Conservation (phyloP, 768 basidiomycete genomes). For the Panaeolus papilionaceus region DNA sequence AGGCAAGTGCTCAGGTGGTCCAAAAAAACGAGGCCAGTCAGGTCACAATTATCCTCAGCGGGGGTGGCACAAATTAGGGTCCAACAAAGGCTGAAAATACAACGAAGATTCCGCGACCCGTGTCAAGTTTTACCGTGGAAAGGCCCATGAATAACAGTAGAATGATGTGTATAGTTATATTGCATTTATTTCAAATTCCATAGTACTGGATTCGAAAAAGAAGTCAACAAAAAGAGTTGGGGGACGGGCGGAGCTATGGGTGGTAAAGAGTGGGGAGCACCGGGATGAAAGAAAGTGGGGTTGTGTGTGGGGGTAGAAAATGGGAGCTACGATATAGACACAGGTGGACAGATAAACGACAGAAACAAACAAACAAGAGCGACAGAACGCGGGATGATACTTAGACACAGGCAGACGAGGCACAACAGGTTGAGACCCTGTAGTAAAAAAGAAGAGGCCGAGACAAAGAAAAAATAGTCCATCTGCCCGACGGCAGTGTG, state of each 20-base stretch:
- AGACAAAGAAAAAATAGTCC: conserved; percentile 1
- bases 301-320: conserved; percentile 4
- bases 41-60: background rate
- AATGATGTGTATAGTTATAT: background rate
- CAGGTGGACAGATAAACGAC: background rate
- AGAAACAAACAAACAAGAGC: conserved; percentile 6
- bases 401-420: conserved; percentile 6
- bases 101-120: background rate
- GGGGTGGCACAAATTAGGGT: too few relatives aligned
- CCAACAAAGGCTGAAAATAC: background rate
- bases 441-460: background rate
- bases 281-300: conserved; percentile 11
- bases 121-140: background rate
- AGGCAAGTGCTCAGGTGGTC: background rate
- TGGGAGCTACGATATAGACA: conserved; percentile 2
- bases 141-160: background rate
- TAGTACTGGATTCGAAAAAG: background rate
- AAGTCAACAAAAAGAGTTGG: background rate
- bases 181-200: conserved; percentile 4
- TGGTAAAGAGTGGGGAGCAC: conserved; percentile 1
- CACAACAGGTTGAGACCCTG: conserved; percentile 3
- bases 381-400: background rate
- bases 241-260: conserved; percentile 1
- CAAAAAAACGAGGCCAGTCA: background rate
- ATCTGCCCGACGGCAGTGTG: background rate